Evolutionary conservation across 495 filamentous ascomycete genomes (phyloP).

Genomic region (Apiosordaria backusii): DNA sequence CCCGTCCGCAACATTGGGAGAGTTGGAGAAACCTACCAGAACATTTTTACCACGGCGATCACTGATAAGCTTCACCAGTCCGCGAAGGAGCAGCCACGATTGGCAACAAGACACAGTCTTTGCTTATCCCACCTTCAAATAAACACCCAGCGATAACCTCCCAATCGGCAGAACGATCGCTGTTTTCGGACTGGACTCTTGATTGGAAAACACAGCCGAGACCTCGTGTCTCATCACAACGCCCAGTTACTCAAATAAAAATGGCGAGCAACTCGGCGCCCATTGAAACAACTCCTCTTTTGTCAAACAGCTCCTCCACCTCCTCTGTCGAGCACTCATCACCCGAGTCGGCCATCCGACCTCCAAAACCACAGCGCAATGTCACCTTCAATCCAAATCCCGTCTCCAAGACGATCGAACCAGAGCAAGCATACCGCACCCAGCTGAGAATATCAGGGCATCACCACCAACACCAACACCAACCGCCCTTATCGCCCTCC

Average conservation of each 20-base stretch:
- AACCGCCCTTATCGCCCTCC: slow-evolving; percentile 7
- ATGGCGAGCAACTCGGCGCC: neutral
- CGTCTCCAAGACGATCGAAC: slow-evolving; percentile 48
- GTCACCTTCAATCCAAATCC: slow-evolving; percentile 52
- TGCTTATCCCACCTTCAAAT: too few relatives aligned
- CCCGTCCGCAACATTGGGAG: neutral
- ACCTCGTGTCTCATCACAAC: neutral
- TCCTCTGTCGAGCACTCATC: slow-evolving; percentile 7
- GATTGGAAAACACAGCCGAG: neutral
- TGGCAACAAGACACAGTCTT: neutral
- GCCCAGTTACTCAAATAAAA: neutral
- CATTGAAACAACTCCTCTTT: neutral
- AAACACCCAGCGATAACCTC: neutral
- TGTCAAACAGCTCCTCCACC: neutral
- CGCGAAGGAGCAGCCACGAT: neutral
- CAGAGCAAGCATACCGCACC: slow-evolving; percentile 31
- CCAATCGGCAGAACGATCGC: neutral
- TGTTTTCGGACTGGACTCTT: neutral
- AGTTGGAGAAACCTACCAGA: neutral
- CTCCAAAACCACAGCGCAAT: slow-evolving; percentile 37
- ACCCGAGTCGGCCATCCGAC: slow-evolving; percentile 33
- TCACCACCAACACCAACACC: slow-evolving; percentile 16
- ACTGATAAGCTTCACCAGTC: neutral
- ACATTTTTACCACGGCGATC: neutral
- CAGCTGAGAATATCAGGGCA: neutral